Evolutionary conservation across 1,284 basidiomycete species (phyloP).

Genomic region (Ustilago curta): DNA sequence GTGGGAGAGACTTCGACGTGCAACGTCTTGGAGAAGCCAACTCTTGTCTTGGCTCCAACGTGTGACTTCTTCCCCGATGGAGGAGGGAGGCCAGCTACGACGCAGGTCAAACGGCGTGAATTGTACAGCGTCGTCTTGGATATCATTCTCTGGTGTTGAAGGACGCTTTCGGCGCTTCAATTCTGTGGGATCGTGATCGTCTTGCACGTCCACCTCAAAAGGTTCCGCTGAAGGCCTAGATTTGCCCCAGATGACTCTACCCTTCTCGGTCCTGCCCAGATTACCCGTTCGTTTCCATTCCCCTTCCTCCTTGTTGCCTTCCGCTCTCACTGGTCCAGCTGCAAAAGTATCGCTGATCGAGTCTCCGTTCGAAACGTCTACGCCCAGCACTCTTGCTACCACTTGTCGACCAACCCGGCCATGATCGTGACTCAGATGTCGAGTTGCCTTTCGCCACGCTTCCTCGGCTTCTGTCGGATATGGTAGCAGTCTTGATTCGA

Average conservation of each 20-base stretch:
- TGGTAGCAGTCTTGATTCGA: conserved; percentile 28
- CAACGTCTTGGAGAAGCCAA: conserved; percentile 56
- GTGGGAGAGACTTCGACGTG: conserved; percentile 26
- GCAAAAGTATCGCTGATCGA: conserved; percentile 26
- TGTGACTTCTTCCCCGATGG: conserved; percentile 54
- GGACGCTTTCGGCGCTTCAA: conserved; percentile 9
- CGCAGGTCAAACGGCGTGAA: conserved; percentile 58
- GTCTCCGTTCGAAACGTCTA: conserved; percentile 20
- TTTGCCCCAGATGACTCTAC: conserved; percentile 39
- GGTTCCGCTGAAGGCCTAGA: conserved; percentile 10
- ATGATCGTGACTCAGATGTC: conserved; percentile 8
- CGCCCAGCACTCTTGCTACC: conserved; percentile 33
- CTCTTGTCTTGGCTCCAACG: conserved; percentile 66
- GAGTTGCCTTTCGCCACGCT: conserved; percentile 25
- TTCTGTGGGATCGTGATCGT: not conserved
- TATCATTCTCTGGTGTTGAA: not conserved
- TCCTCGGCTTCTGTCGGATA: conserved; percentile 13
- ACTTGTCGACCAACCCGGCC: conserved; percentile 19
- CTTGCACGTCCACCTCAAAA: conserved; percentile 9
- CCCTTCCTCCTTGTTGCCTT: not conserved
- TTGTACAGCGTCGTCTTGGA: conserved; percentile 22
- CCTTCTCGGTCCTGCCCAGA: conserved; percentile 21
- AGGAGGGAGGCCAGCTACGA: conserved; percentile 60
- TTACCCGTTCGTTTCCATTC: not conserved
- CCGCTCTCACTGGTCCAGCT: conserved; percentile 13